phyloP scores from a whole-genome alignment of 208 protist genomes.

The Porcisia hertigi region DNA sequence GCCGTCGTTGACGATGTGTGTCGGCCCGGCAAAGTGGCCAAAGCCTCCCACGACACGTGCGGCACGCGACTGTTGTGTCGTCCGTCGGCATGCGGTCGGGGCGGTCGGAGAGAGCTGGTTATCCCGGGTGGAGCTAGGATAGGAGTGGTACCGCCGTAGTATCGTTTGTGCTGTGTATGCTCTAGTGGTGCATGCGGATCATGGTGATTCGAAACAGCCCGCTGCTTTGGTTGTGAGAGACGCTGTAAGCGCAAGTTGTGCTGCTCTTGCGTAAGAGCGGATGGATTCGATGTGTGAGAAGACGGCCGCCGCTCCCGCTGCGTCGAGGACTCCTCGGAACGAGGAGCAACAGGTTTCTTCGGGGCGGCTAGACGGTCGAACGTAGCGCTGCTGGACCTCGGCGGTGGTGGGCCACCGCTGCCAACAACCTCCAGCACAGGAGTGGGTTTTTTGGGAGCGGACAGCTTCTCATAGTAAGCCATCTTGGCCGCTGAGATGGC shows the following conservation, averaged over 20 bases:
- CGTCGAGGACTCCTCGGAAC: background rate
- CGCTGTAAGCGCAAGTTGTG: slow-evolving; percentile 24
- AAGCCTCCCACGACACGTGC: slow-evolving; percentile 17
- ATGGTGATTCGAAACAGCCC: background rate
- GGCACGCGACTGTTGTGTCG: slow-evolving; percentile 18
- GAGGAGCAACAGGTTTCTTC: background rate
- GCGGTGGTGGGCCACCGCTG: background rate
- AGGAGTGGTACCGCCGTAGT: slow-evolving; percentile 26
- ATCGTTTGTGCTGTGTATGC: slow-evolving; percentile 10
- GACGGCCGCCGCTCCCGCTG: background rate
- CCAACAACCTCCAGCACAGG: background rate
- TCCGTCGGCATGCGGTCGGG: background rate
- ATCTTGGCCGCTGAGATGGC: slow-evolving; percentile 8
- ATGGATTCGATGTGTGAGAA: background rate
- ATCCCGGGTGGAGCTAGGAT: slow-evolving; percentile 6
- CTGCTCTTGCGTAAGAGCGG: background rate
- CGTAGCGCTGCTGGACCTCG: background rate
- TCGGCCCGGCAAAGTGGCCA: slow-evolving; percentile 18
- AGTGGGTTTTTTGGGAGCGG: slow-evolving; percentile 15
- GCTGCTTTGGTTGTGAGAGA: slow-evolving; percentile 30
- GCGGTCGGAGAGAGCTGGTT: background rate
- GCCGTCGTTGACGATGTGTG: slow-evolving; percentile 6
- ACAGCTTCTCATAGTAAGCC: slow-evolving; percentile 25
- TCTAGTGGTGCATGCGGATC: slow-evolving; percentile 4
- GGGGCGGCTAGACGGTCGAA: slow-evolving; percentile 26